Conservation (phyloP, 352 stramenopile species). For the Phytophthora boehmeriae region DNA sequence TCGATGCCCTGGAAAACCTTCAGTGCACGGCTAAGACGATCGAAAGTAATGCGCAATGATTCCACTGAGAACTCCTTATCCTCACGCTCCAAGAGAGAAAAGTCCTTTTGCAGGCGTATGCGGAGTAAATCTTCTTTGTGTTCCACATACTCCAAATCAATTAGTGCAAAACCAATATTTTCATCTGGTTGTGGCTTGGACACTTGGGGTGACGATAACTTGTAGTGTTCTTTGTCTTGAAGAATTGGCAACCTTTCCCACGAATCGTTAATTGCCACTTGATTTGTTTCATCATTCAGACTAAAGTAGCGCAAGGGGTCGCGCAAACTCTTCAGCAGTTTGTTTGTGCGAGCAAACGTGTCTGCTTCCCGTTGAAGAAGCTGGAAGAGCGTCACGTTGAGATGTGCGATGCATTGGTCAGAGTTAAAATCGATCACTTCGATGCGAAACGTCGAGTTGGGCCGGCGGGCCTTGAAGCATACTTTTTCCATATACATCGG, state of each 20-base stretch:
- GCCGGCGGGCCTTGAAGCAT: conserved; percentile 70
- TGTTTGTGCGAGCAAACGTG: conserved; percentile 56
- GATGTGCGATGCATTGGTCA: conserved; percentile 69
- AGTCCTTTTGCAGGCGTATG: conserved; percentile 57
- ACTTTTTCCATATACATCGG: conserved; percentile 87
- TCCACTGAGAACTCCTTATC: conserved; percentile 85
- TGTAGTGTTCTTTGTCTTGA: conserved; percentile 53
- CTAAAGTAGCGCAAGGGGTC: conserved; percentile 51
- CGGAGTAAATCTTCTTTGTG: conserved; percentile 75
- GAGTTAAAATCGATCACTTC: conserved; percentile 88
- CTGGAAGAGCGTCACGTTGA: conserved; percentile 79
- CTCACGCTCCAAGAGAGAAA: conserved; percentile 59
- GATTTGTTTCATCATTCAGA: conserved; percentile 46
- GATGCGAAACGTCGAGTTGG: conserved; percentile 65
- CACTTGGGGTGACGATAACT: conserved; percentile 38
- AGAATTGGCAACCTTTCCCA: conserved; percentile 39
- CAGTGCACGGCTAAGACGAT: conserved; percentile 71
- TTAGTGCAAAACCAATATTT: conserved; percentile 58
- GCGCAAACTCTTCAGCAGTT: conserved; percentile 51
- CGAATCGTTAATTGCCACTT: conserved; percentile 41
- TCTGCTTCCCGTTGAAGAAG: conserved; percentile 80
- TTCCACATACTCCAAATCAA: conserved; percentile 75
- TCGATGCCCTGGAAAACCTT: conserved; percentile 79
- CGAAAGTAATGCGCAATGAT: conserved; percentile 72
- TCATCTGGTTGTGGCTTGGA: conserved; percentile 42